Evolutionary conservation across 2,329 filamentous ascomycete genomes (phyloP).

Genomic region (Trichoderma simmonsii): DNA sequence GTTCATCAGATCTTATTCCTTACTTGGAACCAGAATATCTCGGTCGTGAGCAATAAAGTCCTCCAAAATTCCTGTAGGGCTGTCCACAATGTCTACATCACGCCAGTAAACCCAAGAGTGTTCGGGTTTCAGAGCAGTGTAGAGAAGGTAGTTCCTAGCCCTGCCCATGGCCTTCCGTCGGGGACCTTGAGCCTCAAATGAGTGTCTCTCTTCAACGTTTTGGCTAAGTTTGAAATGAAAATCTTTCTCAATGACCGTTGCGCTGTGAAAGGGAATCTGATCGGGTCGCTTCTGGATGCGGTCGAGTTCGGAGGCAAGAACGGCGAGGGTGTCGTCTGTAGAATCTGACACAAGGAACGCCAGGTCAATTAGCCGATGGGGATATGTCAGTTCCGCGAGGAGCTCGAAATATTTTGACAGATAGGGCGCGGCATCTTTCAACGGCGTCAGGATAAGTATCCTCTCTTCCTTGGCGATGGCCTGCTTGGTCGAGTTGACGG

Average conservation of each 20-base stretch:
- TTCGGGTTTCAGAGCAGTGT: conserved; percentile 80
- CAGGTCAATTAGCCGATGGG: conserved; percentile 91
- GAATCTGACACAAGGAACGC: conserved; percentile 93
- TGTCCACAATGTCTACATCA: conserved; percentile 94
- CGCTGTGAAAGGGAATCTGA: conserved; percentile 80
- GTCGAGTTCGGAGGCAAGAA: conserved; percentile 79
- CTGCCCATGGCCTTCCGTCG: conserved; percentile 85
- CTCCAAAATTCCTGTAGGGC: conserved; percentile 80
- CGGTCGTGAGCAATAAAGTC: conserved; percentile 93
- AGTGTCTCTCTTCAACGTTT: conserved; percentile 77
- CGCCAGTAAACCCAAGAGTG: conserved; percentile 99
- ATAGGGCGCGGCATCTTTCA: conserved; percentile 82
- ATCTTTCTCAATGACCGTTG: conserved; percentile 84
- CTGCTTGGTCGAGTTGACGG: conserved; percentile 74
- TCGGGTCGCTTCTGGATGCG: conserved; percentile 80
- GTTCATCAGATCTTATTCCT: conserved; percentile 35
- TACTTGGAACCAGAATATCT: conserved; percentile 94
- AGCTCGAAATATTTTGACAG: conserved; percentile 92
- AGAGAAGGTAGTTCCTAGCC: conserved; percentile 88
- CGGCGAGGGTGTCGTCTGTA: conserved; percentile 84
- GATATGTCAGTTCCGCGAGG: conserved; percentile 83
- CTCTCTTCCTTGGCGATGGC: conserved; percentile 79
- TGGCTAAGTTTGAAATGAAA: conserved; percentile 76
- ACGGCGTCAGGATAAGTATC: conserved; percentile 85
- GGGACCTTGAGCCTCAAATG: conserved; percentile 82